These are phyloP conservation scores for Magnolia officinalis DNA, from an alignment of 164 flowering plant species.

Conservation along the genomic window DNA sequence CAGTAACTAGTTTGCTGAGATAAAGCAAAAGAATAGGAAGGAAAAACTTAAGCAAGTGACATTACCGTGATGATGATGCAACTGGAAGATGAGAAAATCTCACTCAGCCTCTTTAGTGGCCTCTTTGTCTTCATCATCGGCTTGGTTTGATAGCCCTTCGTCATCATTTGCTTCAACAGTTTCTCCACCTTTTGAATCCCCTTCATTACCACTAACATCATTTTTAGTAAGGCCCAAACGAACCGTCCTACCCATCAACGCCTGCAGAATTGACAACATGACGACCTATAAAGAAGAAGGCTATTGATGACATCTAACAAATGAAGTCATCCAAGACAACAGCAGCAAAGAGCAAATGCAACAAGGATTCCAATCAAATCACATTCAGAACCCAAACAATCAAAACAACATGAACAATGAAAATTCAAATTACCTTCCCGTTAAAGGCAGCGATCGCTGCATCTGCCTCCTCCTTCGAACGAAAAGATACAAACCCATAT, in stretches of 20 bases:
- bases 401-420: too few species aligned
- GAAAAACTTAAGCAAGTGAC: background rate
- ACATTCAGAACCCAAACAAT: background rate
- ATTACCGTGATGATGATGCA: background rate
- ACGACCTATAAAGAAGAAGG: background rate
- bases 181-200: slow-evolving; percentile 23
- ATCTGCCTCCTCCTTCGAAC: slow-evolving; percentile 56
- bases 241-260: slow-evolving; percentile 62
- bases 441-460: slow-evolving; percentile 57
- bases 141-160: slow-evolving; percentile 16
- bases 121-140: slow-evolving; percentile 14
- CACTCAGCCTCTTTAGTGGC: background rate
- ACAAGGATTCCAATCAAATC: background rate
- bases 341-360: background rate
- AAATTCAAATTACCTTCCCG: slow-evolving; percentile 56
- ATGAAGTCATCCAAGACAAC: background rate
- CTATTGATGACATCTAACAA: background rate
- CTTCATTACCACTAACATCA: slow-evolving; percentile 25
- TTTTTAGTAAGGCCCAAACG: slow-evolving; percentile 51
- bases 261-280: slow-evolving; percentile 29
- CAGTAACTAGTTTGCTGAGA: background rate
- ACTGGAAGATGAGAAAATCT: background rate
- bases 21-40: background rate
- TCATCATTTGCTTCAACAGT: slow-evolving; percentile 23
- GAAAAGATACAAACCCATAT: slow-evolving; percentile 77